Evolutionary conservation across 106 monocot genomes (phyloP).

Genomic region (Apostasia ramifera): DNA sequence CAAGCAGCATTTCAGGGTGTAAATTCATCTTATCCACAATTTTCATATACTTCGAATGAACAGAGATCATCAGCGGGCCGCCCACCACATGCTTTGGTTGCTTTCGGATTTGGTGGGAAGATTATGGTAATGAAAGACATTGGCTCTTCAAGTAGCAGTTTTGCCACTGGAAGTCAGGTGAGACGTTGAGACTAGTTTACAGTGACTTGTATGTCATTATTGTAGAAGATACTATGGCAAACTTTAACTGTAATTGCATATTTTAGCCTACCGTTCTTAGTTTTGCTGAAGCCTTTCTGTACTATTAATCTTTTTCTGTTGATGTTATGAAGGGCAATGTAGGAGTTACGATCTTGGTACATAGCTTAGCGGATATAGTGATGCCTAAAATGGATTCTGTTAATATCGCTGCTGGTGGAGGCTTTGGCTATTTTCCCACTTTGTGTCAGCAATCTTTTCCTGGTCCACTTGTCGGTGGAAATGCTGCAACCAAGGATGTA

Average conservation of each 20-base stretch:
- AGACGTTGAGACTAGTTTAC: not conserved
- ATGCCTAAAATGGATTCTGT: slow-evolving; percentile 26
- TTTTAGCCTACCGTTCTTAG: not conserved
- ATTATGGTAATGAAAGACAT: slow-evolving; percentile 69
- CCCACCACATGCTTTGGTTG: slow-evolving; percentile 82
- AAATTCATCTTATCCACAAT: slow-evolving; percentile 28
- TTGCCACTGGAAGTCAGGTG: slow-evolving; percentile 60
- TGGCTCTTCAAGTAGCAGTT: slow-evolving; percentile 19
- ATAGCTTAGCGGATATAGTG: slow-evolving; percentile 63
- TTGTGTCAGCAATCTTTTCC: slow-evolving; percentile 79
- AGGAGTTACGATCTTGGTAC: slow-evolving; percentile 42
- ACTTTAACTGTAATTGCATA: not conserved
- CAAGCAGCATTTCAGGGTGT: slow-evolving; percentile 34
- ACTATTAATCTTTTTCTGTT: slow-evolving; percentile 4
- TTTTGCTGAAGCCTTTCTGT: slow-evolving; percentile 1
- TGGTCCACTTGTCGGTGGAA: slow-evolving; percentile 93
- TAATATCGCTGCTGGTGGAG: not conserved
- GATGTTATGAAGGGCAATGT: slow-evolving; percentile 32
- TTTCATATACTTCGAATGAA: slow-evolving; percentile 35
- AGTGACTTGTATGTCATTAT: not conserved
- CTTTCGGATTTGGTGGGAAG: slow-evolving; percentile 98
- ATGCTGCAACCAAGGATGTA: slow-evolving; percentile 72
- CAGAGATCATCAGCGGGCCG: slow-evolving; percentile 82
- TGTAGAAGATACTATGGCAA: not conserved
- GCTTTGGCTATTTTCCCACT: slow-evolving; percentile 47